These are phyloP conservation scores for Parachaetomium inaequale DNA, from an alignment of 495 filamentous ascomycete species.

Conservation along the genomic window DNA sequence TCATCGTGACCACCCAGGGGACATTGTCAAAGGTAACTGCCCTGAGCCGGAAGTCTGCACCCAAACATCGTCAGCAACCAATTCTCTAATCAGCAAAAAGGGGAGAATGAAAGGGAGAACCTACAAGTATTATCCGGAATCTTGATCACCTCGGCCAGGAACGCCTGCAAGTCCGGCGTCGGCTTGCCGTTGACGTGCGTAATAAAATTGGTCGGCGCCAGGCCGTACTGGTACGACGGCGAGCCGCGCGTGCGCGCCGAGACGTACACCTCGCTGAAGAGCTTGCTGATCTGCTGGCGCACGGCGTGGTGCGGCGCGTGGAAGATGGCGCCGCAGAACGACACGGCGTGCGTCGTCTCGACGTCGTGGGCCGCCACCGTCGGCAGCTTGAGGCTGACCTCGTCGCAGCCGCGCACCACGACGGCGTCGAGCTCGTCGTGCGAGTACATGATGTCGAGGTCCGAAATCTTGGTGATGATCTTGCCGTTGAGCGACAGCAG, in stretches of 20 bases:
- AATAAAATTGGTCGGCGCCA: slow-evolving; percentile 96
- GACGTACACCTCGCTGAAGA: slow-evolving; percentile 98
- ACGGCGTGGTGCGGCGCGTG: slow-evolving; percentile 96
- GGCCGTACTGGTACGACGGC: slow-evolving; percentile 86
- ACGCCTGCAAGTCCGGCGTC: slow-evolving; percentile 74
- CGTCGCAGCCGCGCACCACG: slow-evolving; percentile 79
- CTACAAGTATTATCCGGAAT: slow-evolving; percentile 91
- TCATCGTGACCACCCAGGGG: slow-evolving; percentile 97
- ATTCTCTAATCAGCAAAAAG: background rate
- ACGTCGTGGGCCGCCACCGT: slow-evolving; percentile 87
- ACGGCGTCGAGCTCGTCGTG: slow-evolving; percentile 77
- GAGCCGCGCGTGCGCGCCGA: slow-evolving; percentile 79
- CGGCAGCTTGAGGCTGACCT: slow-evolving; percentile 72
- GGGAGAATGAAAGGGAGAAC: slow-evolving; percentile 18
- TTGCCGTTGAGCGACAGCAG: slow-evolving; percentile 87
- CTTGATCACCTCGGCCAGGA: slow-evolving; percentile 72
- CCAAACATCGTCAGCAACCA: background rate
- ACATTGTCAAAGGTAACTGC: slow-evolving; percentile 97
- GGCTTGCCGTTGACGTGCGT: slow-evolving; percentile 86
- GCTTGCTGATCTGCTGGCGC: slow-evolving; percentile 89
- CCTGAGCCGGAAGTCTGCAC: slow-evolving; percentile 77
- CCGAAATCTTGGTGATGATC: slow-evolving; percentile 86
- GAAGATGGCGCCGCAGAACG: slow-evolving; percentile 91
- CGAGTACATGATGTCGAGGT: slow-evolving; percentile 96
- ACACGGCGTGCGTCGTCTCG: slow-evolving; percentile 85